Base-by-base conservation (phyloP, 2,329 filamentous ascomycete genomes). In the Fusarium sp. region DNA sequence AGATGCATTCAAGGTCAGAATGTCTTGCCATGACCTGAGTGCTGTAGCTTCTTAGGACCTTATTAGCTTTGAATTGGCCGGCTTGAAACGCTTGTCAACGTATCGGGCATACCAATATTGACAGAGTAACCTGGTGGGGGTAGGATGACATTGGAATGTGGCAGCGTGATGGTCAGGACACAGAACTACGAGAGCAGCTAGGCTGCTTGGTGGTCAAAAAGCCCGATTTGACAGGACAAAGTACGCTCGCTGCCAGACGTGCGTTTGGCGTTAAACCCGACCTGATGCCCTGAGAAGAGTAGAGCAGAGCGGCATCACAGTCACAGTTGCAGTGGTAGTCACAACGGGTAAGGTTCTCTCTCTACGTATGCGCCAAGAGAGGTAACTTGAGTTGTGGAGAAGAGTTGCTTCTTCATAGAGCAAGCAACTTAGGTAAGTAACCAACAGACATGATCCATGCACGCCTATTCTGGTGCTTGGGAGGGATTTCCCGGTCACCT, bases 71-170 rank as follows among this genome's bases (percentile, higher is more conserved):
- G 33, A 57, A 21, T 57, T 23, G 28, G 19, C 12, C 18, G 37
- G 28, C 21, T 33, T 19, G 21, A 25, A 35, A 52, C 49, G 32
- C 49, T 25, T 37, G 32, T 37, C 23, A 53, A 28, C 25, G n/a
- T 21, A 10, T 23, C 18, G 18, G 18, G n/a, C 18, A 52, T 37
- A 37, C 35, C 28, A 53, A 23, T 33, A 43, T 62, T 67, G 32
- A 23, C 38, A 60, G 43, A 67, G 63, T 52, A 52, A 68, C 42
- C 12, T 37, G 56, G 32, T 57, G 42, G 42, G 30, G 60, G 28
- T 3, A 16, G 23, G 37, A 40, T 23, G 54, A 30, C 50, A 50
- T 42, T 69, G 64, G 50, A 69, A 69, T 68, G 66, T 67, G 43
- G 56, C 56, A 68, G 57, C 43, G 28, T 44, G 32, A 37, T 53